Evolutionary conservation across 2,329 filamentous ascomycete genomes (phyloP).

Genomic region (Paraphaeosphaeria sporulosa): DNA sequence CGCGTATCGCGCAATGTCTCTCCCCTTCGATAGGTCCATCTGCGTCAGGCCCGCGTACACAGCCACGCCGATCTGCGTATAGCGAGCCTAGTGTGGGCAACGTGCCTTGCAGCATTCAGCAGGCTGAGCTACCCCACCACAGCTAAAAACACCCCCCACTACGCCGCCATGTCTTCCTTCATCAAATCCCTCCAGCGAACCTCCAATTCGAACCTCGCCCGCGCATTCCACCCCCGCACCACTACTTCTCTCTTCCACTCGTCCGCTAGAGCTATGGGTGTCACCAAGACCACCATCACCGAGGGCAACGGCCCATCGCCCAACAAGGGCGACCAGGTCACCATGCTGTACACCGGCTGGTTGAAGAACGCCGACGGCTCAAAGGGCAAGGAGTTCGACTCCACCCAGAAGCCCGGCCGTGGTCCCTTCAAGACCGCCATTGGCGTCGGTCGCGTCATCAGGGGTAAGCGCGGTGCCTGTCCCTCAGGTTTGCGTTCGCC

Average conservation of each 20-base stretch:
- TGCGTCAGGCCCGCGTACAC: conserved; percentile 3
- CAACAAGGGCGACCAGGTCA: conserved; percentile 37
- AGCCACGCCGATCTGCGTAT: conserved; percentile 9
- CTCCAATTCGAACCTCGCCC: conserved; percentile 2
- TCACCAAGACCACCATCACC: conserved; percentile 37
- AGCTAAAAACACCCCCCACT: conserved; percentile 2
- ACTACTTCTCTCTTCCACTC: conserved; percentile 19
- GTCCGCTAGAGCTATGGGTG: conserved; percentile 36
- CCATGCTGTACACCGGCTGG: conserved; percentile 45
- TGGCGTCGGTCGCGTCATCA: conserved; percentile 84
- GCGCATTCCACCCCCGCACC: conserved; percentile 3
- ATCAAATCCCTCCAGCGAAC: conserved; percentile 9
- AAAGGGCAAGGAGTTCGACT: conserved; percentile 71
- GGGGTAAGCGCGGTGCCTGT: conserved; percentile 63
- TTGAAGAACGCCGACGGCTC: conserved; percentile 30
- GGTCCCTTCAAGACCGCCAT: conserved; percentile 79
- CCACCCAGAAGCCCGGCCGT: conserved; percentile 69
- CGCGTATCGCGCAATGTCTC: conserved; percentile 4
- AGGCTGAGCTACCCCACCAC: conserved; percentile 12
- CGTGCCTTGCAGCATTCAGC: conserved; percentile 14
- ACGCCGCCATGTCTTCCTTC: conserved; percentile 10
- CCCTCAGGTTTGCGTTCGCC: neutral
- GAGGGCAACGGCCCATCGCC: conserved; percentile 40
- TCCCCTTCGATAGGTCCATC: conserved; percentile 1
- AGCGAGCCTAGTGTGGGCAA: conserved; percentile 2